phyloP scores from a whole-genome alignment of 2,329 filamentous ascomycete genomes.

The Fusarium nygamai region DNA sequence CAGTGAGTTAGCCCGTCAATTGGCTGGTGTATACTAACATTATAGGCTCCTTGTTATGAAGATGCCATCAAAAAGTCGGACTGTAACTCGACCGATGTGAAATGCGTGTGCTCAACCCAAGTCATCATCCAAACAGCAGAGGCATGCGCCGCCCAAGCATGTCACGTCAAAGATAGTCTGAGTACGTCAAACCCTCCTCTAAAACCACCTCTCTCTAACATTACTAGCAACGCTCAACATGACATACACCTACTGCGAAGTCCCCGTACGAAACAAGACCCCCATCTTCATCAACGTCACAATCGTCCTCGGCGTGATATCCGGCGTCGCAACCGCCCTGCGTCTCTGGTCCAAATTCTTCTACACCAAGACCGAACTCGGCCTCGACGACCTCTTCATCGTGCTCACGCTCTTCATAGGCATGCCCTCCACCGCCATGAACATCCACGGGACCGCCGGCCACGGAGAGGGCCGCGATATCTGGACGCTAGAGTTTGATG shows the following conservation, averaged over 20 bases:
- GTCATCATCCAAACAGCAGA: constrained; percentile 29
- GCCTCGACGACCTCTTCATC: constrained; percentile 46
- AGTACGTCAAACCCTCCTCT: not conserved
- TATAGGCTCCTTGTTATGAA: constrained; percentile 7
- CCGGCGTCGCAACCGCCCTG: constrained; percentile 47
- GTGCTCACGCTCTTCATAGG: constrained; percentile 32
- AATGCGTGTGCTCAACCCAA: constrained; percentile 36
- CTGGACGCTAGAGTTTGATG: constrained; percentile 44
- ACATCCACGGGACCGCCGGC: constrained; percentile 32
- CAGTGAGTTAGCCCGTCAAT: constrained; percentile 18
- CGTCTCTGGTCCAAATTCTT: constrained; percentile 47
- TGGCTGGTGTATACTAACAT: not conserved
- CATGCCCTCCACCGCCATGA: constrained; percentile 38
- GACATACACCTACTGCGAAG: constrained; percentile 29
- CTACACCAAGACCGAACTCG: constrained; percentile 41
- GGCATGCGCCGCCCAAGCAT: constrained; percentile 6
- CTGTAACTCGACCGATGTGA: constrained; percentile 34
- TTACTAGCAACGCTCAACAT: constrained; percentile 7
- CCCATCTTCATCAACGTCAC: constrained; percentile 21
- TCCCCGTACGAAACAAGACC: constrained; percentile 16
- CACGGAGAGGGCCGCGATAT: constrained; percentile 49
- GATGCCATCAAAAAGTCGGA: constrained; percentile 3
- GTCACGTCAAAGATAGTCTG: constrained; percentile 8
- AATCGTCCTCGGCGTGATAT: constrained; percentile 44
- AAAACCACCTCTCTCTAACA: not conserved